Conservation (phyloP, 2,329 filamentous ascomycete genomes). For the Hortaea sp. region DNA sequence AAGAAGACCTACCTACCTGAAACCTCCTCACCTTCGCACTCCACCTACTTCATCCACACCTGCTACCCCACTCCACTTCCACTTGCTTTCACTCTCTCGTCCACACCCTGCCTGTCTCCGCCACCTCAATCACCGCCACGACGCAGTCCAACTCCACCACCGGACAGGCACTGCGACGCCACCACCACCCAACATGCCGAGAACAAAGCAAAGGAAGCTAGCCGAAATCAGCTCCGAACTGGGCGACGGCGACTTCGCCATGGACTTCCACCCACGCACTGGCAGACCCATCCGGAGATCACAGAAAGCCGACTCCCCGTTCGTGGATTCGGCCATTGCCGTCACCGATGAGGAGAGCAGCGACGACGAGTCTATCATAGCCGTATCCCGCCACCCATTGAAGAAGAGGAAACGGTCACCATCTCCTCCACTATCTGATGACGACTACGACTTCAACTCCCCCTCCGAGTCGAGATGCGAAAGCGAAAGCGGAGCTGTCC, state of each 20-base stretch:
- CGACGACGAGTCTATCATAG: constrained; percentile 20
- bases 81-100: neutral
- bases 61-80: neutral
- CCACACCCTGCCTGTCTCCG: neutral
- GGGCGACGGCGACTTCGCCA: constrained; percentile 16
- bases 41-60: neutral
- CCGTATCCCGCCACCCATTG: neutral
- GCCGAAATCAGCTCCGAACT: constrained; percentile 10
- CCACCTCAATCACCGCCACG: neutral
- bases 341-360: constrained; percentile 26
- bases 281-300: constrained; percentile 33
- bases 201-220: neutral
- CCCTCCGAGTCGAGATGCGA: neutral
- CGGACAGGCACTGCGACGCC: neutral
- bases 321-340: constrained; percentile 28
- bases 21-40: no score
- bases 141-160: no score
- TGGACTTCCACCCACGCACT: constrained; percentile 30
- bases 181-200: neutral
- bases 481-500: neutral
- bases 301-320: constrained; percentile 30
- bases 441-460: neutral
- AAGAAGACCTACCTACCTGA: no score
- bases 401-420: constrained; percentile 20
- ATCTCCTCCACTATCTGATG: constrained; percentile 1